phyloP scores from a whole-genome alignment of 2,329 filamentous ascomycete genomes.

The Claviceps spartinae region DNA sequence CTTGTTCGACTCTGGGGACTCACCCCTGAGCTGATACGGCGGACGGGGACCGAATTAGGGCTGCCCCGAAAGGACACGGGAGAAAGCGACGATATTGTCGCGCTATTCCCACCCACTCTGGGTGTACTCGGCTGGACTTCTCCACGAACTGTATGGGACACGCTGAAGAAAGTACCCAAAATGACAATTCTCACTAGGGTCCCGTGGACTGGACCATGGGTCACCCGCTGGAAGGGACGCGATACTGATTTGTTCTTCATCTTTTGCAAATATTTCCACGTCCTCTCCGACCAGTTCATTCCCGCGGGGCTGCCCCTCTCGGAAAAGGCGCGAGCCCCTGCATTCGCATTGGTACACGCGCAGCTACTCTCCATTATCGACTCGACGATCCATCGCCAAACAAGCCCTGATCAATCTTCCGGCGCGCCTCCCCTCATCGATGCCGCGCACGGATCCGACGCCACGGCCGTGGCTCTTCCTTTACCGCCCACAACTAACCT shows the following conservation, averaged over 20 bases:
- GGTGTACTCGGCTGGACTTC: conserved; percentile 44
- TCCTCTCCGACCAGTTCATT: conserved; percentile 62
- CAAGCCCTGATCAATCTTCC: conserved; percentile 32
- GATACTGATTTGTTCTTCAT: conserved; percentile 87
- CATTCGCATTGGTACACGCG: conserved; percentile 66
- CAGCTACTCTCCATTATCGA: conserved; percentile 71
- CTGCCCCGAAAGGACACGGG: conserved; percentile 41
- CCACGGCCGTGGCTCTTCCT: conserved; percentile 48
- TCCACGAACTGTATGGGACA: conserved; percentile 32
- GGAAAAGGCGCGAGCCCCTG: conserved; percentile 55
- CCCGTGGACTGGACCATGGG: conserved; percentile 77
- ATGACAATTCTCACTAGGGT: conserved; percentile 57
- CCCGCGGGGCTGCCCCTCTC: conserved; percentile 37
- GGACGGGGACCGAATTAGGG: conserved; percentile 56
- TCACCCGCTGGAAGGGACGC: conserved; percentile 70
- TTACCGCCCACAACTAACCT: conserved; percentile 51
- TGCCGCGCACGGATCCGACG: conserved; percentile 43
- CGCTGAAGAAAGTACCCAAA: conserved; percentile 51
- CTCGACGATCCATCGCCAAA: conserved; percentile 68
- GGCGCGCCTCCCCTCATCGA: conserved; percentile 31
- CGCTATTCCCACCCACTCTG: conserved; percentile 56
- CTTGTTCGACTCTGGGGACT: conserved; percentile 71
- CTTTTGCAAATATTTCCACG: conserved; percentile 78
- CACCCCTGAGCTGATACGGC: conserved; percentile 52
- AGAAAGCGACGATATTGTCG: conserved; percentile 51